phyloP scores from a whole-genome alignment of 805 yeast species.

The Brettanomyces nanus region DNA sequence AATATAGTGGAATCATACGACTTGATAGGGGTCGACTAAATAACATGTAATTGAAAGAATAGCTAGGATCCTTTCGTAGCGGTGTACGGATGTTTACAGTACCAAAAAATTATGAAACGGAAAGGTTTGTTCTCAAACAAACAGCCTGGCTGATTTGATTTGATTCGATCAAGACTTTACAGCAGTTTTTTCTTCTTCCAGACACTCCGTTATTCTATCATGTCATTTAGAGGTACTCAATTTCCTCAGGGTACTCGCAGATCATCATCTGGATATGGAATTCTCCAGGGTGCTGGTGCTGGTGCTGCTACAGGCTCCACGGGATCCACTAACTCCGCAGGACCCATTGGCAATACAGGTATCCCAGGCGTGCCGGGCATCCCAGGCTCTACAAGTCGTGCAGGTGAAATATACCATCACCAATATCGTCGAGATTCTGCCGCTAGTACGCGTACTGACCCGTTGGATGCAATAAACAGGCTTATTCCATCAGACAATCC shows the following conservation, averaged over 20 bases:
- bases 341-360: constrained; percentile 2
- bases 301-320: constrained; percentile 3
- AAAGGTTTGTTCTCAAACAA: no score
- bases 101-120: no score
- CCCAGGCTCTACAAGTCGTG: neutral
- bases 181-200: no score
- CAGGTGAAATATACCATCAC: constrained; percentile 1
- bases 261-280: no score
- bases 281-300: neutral
- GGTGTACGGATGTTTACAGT: no score
- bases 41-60: no score
- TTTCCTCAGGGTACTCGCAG: constrained; percentile 17
- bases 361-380: neutral
- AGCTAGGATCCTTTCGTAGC: no score
- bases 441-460: neutral
- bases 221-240: constrained; percentile 28
- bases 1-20: constrained; percentile 7
- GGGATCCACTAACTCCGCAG: no score
- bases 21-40: constrained; percentile 3
- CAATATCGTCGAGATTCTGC: constrained; percentile 4
- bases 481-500: constrained; percentile 26
- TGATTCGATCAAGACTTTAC: no score
- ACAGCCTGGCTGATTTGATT: no score
- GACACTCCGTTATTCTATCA: no score
- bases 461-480: constrained; percentile 20